phyloP scores from a whole-genome alignment of 2,329 filamentous ascomycete species.

The Alternaria arbusti region DNA sequence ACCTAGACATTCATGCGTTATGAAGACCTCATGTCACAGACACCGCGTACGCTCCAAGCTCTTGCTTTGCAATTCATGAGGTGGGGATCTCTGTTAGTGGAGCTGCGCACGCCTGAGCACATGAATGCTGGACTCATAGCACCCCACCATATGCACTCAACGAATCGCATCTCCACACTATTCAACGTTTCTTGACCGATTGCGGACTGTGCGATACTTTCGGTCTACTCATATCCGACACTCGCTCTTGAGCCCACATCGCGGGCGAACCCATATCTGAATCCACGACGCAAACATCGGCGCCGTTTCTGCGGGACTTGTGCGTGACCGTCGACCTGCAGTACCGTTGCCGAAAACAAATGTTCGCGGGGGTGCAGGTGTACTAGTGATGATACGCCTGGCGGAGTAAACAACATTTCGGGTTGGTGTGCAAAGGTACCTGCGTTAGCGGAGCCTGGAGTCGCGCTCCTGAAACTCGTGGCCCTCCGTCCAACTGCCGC shows the following conservation, averaged over 20 bases:
- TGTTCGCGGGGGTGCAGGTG: conserved; percentile 11
- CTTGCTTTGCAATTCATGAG: conserved; percentile 7
- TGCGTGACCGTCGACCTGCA: conserved; percentile 32
- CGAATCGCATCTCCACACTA: background rate
- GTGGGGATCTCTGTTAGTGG: conserved; percentile 10
- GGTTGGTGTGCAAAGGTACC: conserved; percentile 42
- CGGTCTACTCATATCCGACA: background rate
- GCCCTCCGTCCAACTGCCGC: conserved; percentile 27
- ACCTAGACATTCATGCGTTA: conserved; percentile 39
- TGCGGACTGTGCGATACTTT: background rate
- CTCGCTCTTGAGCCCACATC: background rate
- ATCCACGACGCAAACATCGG: conserved; percentile 6
- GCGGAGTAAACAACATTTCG: conserved; percentile 44
- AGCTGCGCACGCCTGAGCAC: background rate
- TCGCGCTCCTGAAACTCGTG: conserved; percentile 42
- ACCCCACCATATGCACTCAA: conserved; percentile 5
- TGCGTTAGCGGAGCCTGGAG: conserved; percentile 43
- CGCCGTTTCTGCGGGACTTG: conserved; percentile 33
- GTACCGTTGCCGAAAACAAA: conserved; percentile 41
- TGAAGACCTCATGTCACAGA: conserved; percentile 32
- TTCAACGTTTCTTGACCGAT: background rate
- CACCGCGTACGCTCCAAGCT: conserved; percentile 22
- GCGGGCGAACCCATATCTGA: conserved; percentile 5
- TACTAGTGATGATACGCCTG: conserved; percentile 26
- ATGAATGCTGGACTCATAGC: conserved; percentile 1